A percentile compares a stretch with the other conserved stretches of the same genome.
These are phyloP conservation scores for Dictyostelium citrinum DNA, from an alignment of 78 protist genomes.

Conservation along the genomic window DNA sequence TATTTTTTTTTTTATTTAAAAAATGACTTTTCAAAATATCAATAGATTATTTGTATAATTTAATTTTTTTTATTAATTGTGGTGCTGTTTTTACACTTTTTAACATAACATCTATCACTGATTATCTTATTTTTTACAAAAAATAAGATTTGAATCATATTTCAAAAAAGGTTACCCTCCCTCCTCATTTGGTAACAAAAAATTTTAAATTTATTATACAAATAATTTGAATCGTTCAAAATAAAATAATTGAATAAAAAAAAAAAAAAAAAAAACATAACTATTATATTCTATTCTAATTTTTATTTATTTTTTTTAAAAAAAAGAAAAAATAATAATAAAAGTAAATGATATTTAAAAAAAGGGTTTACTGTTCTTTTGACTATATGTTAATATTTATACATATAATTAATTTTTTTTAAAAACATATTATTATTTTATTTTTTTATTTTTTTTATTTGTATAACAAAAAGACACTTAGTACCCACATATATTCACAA, in stretches of 20 bases:
- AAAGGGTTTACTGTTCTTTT: neutral
- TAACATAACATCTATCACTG: neutral
- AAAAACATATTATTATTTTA: too few species aligned
- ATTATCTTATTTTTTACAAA: neutral
- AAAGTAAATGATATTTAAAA: too few species aligned
- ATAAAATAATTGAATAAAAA: too few species aligned
- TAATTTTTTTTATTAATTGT: neutral
- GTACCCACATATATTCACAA: neutral
- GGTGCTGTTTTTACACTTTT: slow-evolving; percentile 5
- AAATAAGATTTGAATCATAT: neutral
- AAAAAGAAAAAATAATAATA: too few species aligned
- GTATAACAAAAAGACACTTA: neutral
- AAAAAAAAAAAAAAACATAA: too few species aligned
- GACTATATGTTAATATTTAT: neutral
- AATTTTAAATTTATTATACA: neutral
- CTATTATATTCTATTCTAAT: too few species aligned
- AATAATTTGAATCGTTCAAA: neutral
- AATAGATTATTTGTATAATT: neutral
- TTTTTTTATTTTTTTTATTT: too few species aligned
- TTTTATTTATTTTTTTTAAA: too few species aligned
- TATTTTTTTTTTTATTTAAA: neutral
- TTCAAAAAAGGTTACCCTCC: neutral
- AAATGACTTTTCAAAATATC: neutral
- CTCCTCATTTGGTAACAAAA: neutral
- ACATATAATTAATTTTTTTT: too few species aligned